A percentile compares a stretch with the other conserved stretches of the same genome.
Evolutionary conservation across 331 rosid genomes (phyloP).

Genomic region (Arachis monticola): DNA sequence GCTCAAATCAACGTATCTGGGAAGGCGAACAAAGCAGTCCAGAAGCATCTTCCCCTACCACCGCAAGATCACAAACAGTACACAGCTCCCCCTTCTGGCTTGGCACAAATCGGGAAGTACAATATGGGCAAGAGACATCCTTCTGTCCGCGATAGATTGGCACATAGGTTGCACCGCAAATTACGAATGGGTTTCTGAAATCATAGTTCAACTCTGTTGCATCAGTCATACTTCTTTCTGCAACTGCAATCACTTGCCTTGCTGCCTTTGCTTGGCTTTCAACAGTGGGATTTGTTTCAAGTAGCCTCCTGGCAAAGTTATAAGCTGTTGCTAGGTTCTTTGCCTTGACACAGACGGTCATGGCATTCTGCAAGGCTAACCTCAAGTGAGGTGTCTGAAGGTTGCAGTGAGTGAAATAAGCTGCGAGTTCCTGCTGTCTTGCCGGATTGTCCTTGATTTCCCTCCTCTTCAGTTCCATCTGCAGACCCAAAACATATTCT

Average conservation of each 20-base stretch:
- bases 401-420: constrained; percentile 98
- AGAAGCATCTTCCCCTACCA: constrained; percentile 91
- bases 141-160: constrained; percentile 80
- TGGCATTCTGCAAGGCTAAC: constrained; percentile 79
- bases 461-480: constrained; percentile 45
- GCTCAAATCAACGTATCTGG: constrained; percentile 75
- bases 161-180: constrained; percentile 87
- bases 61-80: constrained; percentile 87
- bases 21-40: constrained; percentile 92
- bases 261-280: constrained; percentile 85
- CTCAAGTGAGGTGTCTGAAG: constrained; percentile 91
- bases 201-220: constrained; percentile 78
- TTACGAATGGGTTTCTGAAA: constrained; percentile 93
- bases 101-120: constrained; percentile 84
- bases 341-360: constrained; percentile 71
- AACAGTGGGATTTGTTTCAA: constrained; percentile 82
- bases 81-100: constrained; percentile 86
- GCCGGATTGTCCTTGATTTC: constrained; percentile 69
- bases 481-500: constrained; percentile 78
- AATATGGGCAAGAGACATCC: constrained; percentile 63
- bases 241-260: constrained; percentile 89
- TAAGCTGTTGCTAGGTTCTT: constrained; percentile 88
- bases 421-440: constrained; percentile 93
- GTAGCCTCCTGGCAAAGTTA: constrained; percentile 86
- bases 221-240: constrained; percentile 91